Percentiles rank a stretch among this genome's conserved stretches.
These are phyloP conservation scores for Kregervanrija delftensis DNA, from an alignment of 805 yeast genomes.

Conservation along the genomic window DNA sequence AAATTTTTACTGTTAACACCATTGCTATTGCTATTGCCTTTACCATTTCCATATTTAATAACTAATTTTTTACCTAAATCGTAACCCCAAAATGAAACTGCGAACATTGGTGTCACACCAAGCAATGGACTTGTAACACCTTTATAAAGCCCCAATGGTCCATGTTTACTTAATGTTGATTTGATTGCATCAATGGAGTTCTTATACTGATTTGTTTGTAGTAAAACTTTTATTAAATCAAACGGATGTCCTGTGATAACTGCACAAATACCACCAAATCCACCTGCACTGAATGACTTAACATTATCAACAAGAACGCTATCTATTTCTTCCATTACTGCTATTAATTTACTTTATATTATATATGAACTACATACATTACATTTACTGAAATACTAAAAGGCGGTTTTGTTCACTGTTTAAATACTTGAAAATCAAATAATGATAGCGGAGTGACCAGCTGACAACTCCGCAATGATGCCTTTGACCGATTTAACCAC, in stretches of 20 bases:
- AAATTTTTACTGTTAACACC: conserved; percentile 33
- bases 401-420: too few relatives aligned
- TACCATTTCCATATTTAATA: conserved; percentile 20
- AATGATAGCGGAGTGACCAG: too few relatives aligned
- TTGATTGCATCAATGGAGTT: conserved; percentile 63
- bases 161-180: conserved; percentile 65
- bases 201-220: conserved; percentile 71
- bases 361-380: background rate
- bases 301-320: conserved; percentile 61
- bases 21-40: conserved; percentile 24
- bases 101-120: conserved; percentile 99
- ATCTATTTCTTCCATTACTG: conserved; percentile 24
- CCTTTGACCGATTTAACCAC: too few relatives aligned
- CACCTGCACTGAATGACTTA: conserved; percentile 87
- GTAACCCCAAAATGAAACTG: conserved; percentile 97
- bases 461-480: too few relatives aligned
- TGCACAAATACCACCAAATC: conserved; percentile 95
- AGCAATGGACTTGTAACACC: conserved; percentile 91
- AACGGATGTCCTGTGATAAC: conserved; percentile 96
- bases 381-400: too few relatives aligned
- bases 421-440: too few relatives aligned
- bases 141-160: conserved; percentile 76
- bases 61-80: conserved; percentile 85
- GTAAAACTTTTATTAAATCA: conserved; percentile 84
- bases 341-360: conserved; percentile 1